Percentiles rank a stretch among this genome's conserved stretches.
Conservation (phyloP, 1,284 basidiomycete genomes). For the Ceratobasidium sp. region DNA sequence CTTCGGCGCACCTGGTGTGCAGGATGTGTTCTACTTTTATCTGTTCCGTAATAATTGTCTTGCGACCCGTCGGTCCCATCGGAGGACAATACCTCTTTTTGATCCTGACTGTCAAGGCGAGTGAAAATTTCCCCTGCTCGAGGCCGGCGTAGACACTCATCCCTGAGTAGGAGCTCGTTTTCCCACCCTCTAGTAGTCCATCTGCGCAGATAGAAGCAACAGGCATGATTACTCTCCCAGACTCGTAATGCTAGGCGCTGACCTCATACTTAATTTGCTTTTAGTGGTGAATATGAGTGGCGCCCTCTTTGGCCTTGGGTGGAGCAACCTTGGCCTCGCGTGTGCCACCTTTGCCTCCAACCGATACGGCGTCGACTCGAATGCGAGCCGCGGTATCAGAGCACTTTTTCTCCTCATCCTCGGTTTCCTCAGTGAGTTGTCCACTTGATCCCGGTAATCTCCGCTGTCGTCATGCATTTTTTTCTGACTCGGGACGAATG, state of each 20-base stretch:
- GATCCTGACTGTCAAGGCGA: conserved; percentile 60
- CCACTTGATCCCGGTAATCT: not conserved
- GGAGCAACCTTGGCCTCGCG: conserved; percentile 63
- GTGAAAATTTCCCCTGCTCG: not conserved
- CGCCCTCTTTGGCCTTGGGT: conserved; percentile 61
- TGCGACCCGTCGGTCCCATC: conserved; percentile 61
- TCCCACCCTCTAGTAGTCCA: conserved; percentile 64
- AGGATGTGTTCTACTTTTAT: conserved; percentile 57
- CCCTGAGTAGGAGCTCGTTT: conserved; percentile 61
- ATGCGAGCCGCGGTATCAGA: conserved; percentile 57
- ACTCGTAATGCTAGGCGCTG: not conserved
- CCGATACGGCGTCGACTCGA: conserved; percentile 52
- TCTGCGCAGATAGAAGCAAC: conserved; percentile 64
- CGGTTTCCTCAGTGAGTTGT: conserved; percentile 60
- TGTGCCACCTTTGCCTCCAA: conserved; percentile 55
- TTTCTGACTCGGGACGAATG: not conserved
- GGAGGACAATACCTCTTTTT: conserved; percentile 64
- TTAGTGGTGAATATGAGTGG: conserved; percentile 64
- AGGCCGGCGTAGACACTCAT: not conserved
- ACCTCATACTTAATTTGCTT: not conserved
- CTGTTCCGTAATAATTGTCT: conserved; percentile 61
- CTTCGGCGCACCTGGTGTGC: conserved; percentile 31
- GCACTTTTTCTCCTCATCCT: conserved; percentile 61
- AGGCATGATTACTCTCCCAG: conserved; percentile 6
- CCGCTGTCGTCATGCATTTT: not conserved